Evolutionary conservation across 1,284 basidiomycete genomes (phyloP).

Genomic region (Xanthoconium separans): DNA sequence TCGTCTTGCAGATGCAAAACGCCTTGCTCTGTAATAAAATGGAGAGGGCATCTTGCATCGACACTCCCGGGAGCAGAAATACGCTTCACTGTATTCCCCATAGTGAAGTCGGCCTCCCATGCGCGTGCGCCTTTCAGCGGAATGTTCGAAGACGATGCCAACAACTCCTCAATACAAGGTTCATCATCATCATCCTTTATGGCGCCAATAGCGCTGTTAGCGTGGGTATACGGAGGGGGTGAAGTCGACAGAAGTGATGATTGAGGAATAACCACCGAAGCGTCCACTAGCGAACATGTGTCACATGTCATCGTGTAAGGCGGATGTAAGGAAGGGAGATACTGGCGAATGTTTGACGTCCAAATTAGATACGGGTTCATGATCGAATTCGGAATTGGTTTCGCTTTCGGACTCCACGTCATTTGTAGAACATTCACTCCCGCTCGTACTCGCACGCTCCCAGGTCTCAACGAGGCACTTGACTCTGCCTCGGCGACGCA

Average conservation of each 20-base stretch:
- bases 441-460: slow-evolving; percentile 27
- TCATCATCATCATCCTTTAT: slow-evolving; percentile 21
- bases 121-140: slow-evolving; percentile 29
- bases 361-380: background rate
- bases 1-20: background rate
- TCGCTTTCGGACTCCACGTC: slow-evolving; percentile 28
- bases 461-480: slow-evolving; percentile 34
- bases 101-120: slow-evolving; percentile 29
- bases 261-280: background rate
- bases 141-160: slow-evolving; percentile 19
- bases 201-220: background rate
- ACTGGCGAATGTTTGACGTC: background rate
- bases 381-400: background rate
- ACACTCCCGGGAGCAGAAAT: slow-evolving; percentile 10
- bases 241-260: slow-evolving; percentile 10
- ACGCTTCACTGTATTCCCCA: slow-evolving; percentile 32
- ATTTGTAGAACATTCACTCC: slow-evolving; percentile 23
- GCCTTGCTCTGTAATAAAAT: background rate
- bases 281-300: background rate
- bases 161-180: slow-evolving; percentile 30
- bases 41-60: background rate
- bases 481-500: slow-evolving; percentile 31
- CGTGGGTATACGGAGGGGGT: slow-evolving; percentile 18
- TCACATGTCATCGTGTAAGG: background rate
- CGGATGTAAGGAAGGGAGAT: background rate